Evolutionary conservation across 495 filamentous ascomycete species (phyloP).

Genomic region (Penicillium angulare): DNA sequence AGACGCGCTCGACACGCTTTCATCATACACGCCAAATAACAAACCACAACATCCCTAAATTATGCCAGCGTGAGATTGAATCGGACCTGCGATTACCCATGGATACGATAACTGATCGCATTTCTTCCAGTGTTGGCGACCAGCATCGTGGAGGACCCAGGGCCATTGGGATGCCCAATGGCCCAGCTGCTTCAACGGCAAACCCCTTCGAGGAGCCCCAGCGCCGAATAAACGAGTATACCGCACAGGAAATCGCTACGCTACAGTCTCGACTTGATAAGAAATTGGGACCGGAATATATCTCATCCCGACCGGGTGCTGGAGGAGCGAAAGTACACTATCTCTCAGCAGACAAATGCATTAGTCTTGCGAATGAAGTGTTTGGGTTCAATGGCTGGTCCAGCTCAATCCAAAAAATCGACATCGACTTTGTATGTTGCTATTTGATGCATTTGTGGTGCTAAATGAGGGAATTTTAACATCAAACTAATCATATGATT

Average conservation of each 20-base stretch:
- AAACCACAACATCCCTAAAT: conserved; percentile 6
- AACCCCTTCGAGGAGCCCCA: conserved; percentile 79
- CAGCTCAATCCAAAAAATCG: conserved; percentile 79
- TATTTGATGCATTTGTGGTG: too few species aligned
- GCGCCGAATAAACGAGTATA: conserved; percentile 72
- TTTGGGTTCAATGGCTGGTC: conserved; percentile 99
- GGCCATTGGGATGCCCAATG: conserved; percentile 40
- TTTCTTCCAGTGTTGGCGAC: conserved; percentile 65
- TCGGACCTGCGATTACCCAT: not conserved
- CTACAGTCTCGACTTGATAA: conserved; percentile 83
- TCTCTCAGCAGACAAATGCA: conserved; percentile 87
- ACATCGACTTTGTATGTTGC: conserved; percentile 78
- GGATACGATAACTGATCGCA: conserved; percentile 25
- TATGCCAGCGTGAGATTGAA: conserved; percentile 48
- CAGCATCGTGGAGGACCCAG: conserved; percentile 58
- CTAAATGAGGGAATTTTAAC: too few species aligned
- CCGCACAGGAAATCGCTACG: conserved; percentile 84
- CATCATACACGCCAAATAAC: conserved; percentile 10
- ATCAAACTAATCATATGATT: not conserved
- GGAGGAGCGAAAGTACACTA: conserved; percentile 86
- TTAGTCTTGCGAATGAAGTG: conserved; percentile 93
- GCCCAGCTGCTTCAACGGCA: conserved; percentile 29
- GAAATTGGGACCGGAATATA: conserved; percentile 95
- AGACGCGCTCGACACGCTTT: conserved; percentile 28
- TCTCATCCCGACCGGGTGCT: conserved; percentile 78